These are phyloP conservation scores for Amanita pallidorosea DNA, from an alignment of 768 basidiomycete genomes.

Conservation along the genomic window DNA sequence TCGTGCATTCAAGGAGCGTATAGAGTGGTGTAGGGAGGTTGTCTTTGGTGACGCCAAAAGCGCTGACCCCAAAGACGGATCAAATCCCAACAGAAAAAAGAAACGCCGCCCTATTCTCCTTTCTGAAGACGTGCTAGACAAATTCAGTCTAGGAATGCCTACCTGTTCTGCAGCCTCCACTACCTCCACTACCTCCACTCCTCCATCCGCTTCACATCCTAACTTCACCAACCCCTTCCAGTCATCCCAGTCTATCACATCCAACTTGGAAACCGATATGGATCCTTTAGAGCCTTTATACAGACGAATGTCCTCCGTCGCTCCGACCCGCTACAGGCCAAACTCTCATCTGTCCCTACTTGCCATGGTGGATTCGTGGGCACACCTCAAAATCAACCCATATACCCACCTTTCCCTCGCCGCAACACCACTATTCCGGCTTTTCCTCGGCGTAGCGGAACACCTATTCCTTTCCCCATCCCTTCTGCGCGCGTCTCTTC, in stretches of 20 bases:
- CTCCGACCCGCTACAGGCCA: conserved; percentile 28
- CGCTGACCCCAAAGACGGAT: not conserved
- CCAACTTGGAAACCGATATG: conserved; percentile 6
- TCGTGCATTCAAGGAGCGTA: conserved; percentile 50
- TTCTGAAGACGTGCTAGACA: conserved; percentile 76
- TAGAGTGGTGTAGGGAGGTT: conserved; percentile 60
- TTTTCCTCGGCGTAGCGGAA: conserved; percentile 97
- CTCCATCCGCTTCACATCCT: not conserved
- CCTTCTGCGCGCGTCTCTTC: conserved; percentile 58
- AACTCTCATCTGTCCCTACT: conserved; percentile 92
- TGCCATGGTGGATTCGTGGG: conserved; percentile 99
- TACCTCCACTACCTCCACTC: too few relatives aligned
- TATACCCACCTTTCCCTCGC: conserved; percentile 88
- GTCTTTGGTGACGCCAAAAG: conserved; percentile 51
- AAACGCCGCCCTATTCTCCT: conserved; percentile 62
- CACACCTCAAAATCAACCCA: conserved; percentile 74
- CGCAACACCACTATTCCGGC: conserved; percentile 90
- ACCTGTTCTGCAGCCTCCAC: not conserved
- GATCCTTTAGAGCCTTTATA: conserved; percentile 4
- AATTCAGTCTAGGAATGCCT: conserved; percentile 67
- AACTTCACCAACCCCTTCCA: conserved; percentile 1
- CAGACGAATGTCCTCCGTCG: conserved; percentile 26
- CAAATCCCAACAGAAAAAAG: conserved; percentile 9
- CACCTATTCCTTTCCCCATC: conserved; percentile 73
- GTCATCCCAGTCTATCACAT: not conserved